Base-by-base conservation (phyloP, 2,329 filamentous ascomycete species). In the Fusarium nurragi region DNA sequence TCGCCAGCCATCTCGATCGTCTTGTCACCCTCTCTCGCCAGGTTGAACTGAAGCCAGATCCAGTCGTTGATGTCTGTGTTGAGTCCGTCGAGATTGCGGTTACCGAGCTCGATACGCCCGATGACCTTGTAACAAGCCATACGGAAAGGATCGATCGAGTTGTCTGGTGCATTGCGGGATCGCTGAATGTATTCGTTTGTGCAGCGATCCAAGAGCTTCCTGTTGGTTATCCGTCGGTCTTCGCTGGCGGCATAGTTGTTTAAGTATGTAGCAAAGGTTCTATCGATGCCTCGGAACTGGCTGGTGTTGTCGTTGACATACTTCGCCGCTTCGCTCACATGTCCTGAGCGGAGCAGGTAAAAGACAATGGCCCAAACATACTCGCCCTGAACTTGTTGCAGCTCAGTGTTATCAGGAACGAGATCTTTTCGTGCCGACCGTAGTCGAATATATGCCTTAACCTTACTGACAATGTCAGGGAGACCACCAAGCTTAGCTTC, bases 81-180 rank as follows among this genome's bases (percentile, higher is more conserved):
- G 32, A 90, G 78, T 41, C 84, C 85, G 22, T 89, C 87, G 26
- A 90, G 76, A 67, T 83, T 87, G 64, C 88, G 85, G 76, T 88
- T 88, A 73, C 80, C 82, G 23, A 91, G 79, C 71, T 90, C 88
- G 69, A 88, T 90, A 41, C 88, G 93, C 41, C 96, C 95, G 70
- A 99, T 90, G 62, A 99, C 89, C 83, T 99, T 98, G 84, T 98
- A 98, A 77, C 95, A 97, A 44, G 94, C 94, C 88, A 97, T 94
- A 51, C 93, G 89, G 80, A 96, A 99, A 23, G 95, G 95, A 75
- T 99, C 95, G 65, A 96, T 88, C 2, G 92, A 91, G 74, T 94
- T 90, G 57, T 95, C 92, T 1, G 92, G 91, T 1, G 92, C 92
- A 71, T 96, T 92, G 65, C 92, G 90, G 23, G 89, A 86, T 41